Percentiles rank a stretch among this genome's conserved stretches.
These are phyloP conservation scores for Plasmodium relictum DNA, from an alignment of 169 alveolate species.

Conservation along the genomic window DNA sequence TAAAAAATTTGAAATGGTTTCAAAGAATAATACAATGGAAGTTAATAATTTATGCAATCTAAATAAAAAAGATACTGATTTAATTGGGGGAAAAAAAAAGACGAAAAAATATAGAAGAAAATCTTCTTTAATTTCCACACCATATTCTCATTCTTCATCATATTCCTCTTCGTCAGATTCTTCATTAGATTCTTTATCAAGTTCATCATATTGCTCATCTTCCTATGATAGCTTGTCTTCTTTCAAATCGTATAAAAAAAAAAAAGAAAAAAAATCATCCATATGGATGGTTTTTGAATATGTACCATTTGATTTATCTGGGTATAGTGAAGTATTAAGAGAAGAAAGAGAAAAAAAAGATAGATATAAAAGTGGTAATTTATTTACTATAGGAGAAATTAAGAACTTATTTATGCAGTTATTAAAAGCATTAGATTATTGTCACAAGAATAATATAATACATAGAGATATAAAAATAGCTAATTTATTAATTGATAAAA, in stretches of 20 bases:
- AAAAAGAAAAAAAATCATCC: slow-evolving; percentile 75
- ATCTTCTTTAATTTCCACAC: too few relatives aligned
- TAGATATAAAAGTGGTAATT: slow-evolving; percentile 76
- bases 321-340: slow-evolving; percentile 87
- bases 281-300: slow-evolving; percentile 92
- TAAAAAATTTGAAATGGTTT: too few relatives aligned
- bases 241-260: slow-evolving; percentile 5
- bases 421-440: slow-evolving; percentile 89
- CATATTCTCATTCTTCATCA: background rate
- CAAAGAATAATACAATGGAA: too few relatives aligned
- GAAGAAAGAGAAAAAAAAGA: slow-evolving; percentile 80
- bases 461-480: slow-evolving; percentile 95
- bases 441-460: slow-evolving; percentile 90
- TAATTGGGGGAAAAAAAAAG: too few relatives aligned
- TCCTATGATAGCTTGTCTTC: background rate
- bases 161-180: background rate
- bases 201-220: background rate
- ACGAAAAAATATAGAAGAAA: too few relatives aligned
- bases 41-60: too few relatives aligned
- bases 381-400: slow-evolving; percentile 87
- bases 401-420: slow-evolving; percentile 88
- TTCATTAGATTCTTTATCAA: background rate
- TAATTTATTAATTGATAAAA: slow-evolving; percentile 91
- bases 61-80: too few relatives aligned
- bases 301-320: slow-evolving; percentile 89